Evolutionary conservation across 2,329 filamentous ascomycete species (phyloP).

Genomic region (Talaromyces marneffei): DNA sequence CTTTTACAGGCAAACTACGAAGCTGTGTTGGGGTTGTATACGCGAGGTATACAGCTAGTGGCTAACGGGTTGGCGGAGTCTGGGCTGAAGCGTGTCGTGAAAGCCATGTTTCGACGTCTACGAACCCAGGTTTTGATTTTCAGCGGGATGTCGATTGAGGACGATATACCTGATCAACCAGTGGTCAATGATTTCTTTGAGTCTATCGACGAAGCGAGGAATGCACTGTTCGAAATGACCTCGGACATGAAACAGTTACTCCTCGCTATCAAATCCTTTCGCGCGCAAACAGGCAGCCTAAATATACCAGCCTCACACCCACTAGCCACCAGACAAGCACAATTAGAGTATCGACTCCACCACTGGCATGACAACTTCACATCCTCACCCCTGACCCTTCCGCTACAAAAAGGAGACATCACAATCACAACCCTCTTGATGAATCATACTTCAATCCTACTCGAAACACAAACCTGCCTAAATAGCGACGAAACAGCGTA

Average conservation of each 20-base stretch:
- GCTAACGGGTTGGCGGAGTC: not conserved
- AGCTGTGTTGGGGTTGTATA: not conserved
- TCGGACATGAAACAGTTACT: not conserved
- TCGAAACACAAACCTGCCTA: not conserved
- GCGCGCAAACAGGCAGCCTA: not conserved
- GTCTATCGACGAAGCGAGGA: not conserved
- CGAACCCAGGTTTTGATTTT: not conserved
- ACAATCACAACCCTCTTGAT: not conserved
- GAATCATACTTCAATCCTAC: not conserved
- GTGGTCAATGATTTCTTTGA: not conserved
- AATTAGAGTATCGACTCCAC: not conserved
- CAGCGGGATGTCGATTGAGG: not conserved
- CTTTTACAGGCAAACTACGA: not conserved
- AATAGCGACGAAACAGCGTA: not conserved
- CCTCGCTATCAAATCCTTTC: not conserved
- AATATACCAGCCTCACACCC: not conserved
- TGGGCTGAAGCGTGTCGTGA: not conserved
- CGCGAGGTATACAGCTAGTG: not conserved
- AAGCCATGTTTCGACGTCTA: not conserved
- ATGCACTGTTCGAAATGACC: not conserved
- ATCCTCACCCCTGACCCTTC: not conserved
- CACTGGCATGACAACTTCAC: not conserved
- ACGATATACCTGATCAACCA: not conserved
- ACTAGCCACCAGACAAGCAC: not conserved
- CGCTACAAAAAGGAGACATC: not conserved